Evolutionary conservation across 805 yeast species (phyloP).

Genomic region (Candida fluviatilis): DNA sequence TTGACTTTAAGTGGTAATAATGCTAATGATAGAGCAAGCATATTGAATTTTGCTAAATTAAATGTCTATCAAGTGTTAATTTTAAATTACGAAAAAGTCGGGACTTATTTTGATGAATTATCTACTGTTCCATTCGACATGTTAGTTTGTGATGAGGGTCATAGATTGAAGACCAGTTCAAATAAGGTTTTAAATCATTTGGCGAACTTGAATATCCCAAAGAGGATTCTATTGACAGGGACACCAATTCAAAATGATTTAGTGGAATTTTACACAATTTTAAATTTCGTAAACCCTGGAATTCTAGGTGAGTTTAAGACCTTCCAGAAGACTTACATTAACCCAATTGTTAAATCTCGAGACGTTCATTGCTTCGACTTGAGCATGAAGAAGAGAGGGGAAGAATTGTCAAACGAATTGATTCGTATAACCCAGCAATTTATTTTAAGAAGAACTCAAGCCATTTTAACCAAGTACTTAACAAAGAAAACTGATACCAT

Average conservation of each 20-base stretch:
- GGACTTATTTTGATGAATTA: slow-evolving; percentile 50
- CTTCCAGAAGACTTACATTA: slow-evolving; percentile 58
- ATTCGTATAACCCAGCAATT: slow-evolving; percentile 61
- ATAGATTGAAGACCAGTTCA: slow-evolving; percentile 70
- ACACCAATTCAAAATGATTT: slow-evolving; percentile 94
- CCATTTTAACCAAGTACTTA: slow-evolving; percentile 50
- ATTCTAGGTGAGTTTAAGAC: slow-evolving; percentile 58
- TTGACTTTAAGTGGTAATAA: slow-evolving; percentile 52
- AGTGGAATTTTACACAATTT: slow-evolving; percentile 72
- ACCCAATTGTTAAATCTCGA: slow-evolving; percentile 70
- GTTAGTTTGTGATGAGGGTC: slow-evolving; percentile 93
- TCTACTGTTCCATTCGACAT: slow-evolving; percentile 52
- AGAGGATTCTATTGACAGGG: slow-evolving; percentile 71
- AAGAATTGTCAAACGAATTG: slow-evolving; percentile 57
- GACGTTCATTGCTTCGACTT: slow-evolving; percentile 54
- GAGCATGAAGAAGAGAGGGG: slow-evolving; percentile 51
- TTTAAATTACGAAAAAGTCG: slow-evolving; percentile 82
- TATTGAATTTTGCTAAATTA: slow-evolving; percentile 59
- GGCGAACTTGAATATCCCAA: slow-evolving; percentile 47
- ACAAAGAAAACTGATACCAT: slow-evolving; percentile 76
- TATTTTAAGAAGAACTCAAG: slow-evolving; percentile 68
- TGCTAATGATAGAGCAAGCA: slow-evolving; percentile 51
- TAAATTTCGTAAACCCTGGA: slow-evolving; percentile 83
- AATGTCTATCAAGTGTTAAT: slow-evolving; percentile 78
- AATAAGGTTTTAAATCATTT: slow-evolving; percentile 70